A percentile compares a stretch with the other conserved stretches of the same genome.
Evolutionary conservation across 176 grass and related monocot species (phyloP).

Genomic region (Hordeum marinum): DNA sequence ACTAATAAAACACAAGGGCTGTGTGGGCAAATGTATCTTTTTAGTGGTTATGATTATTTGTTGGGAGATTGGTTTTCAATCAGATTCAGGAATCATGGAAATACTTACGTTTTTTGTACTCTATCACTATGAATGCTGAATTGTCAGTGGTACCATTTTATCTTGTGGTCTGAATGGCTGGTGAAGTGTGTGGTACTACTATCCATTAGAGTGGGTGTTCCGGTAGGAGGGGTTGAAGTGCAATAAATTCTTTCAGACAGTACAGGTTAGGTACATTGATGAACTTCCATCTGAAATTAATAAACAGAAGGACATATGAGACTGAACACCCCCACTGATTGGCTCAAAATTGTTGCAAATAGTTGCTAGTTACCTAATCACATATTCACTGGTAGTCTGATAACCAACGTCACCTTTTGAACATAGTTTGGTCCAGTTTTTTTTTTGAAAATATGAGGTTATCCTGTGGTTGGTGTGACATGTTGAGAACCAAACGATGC

Average conservation of each 20-base stretch:
- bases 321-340: background rate
- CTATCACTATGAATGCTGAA: slow-evolving; percentile 1
- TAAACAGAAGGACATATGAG: background rate
- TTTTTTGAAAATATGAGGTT: background rate
- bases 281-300: slow-evolving; percentile 25
- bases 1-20: slow-evolving; percentile 18
- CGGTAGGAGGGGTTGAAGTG: background rate
- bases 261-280: slow-evolving; percentile 4
- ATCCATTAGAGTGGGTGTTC: slow-evolving; percentile 8
- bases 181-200: slow-evolving; percentile 4
- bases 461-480: slow-evolving; percentile 25
- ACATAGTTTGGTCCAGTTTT: background rate
- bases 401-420: background rate
- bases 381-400: background rate
- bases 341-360: background rate
- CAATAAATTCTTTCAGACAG: background rate
- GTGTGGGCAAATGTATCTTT: slow-evolving; percentile 7
- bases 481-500: background rate
- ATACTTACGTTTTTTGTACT: background rate
- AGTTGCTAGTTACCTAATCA: background rate
- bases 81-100: background rate
- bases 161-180: slow-evolving; percentile 19
- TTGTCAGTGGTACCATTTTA: background rate
- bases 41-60: background rate
- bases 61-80: background rate